Evolutionary conservation across 495 filamentous ascomycete species (phyloP).

Genomic region (Neurospora sp.): DNA sequence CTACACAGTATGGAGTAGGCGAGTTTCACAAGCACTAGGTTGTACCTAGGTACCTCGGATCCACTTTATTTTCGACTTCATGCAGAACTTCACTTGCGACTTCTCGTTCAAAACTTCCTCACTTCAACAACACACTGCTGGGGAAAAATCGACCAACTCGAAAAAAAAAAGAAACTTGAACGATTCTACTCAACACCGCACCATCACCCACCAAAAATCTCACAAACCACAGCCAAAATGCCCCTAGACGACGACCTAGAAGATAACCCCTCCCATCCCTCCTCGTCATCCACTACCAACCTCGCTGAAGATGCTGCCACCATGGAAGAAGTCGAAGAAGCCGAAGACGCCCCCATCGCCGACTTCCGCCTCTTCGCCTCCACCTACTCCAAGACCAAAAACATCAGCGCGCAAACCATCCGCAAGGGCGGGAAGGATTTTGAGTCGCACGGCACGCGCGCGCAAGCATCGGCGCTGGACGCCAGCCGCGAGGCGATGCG

Average conservation of each 20-base stretch:
- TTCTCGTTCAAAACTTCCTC: background rate
- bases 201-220: background rate
- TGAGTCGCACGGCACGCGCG: conserved; percentile 76
- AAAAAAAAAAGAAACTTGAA: background rate
- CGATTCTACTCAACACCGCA: background rate
- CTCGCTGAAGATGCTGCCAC: background rate
- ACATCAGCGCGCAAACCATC: conserved; percentile 33
- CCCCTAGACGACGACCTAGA: conserved; percentile 37
- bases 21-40: background rate
- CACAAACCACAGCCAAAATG: conserved; percentile 11
- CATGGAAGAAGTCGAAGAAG: conserved; percentile 45
- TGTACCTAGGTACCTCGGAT: background rate
- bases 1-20: background rate
- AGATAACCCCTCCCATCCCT: conserved; percentile 8
- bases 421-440: conserved; percentile 85
- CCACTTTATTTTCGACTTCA: background rate
- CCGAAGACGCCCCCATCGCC: conserved; percentile 54
- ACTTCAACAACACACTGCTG: background rate
- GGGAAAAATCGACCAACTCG: background rate
- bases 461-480: conserved; percentile 65
- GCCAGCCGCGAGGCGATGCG: conserved; percentile 85
- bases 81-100: conserved; percentile 1
- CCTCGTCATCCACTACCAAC: background rate
- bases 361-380: conserved; percentile 72
- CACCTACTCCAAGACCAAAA: conserved; percentile 36